Base-by-base conservation (phyloP, 495 filamentous ascomycete genomes). In the Aspergillus homomorphus region DNA sequence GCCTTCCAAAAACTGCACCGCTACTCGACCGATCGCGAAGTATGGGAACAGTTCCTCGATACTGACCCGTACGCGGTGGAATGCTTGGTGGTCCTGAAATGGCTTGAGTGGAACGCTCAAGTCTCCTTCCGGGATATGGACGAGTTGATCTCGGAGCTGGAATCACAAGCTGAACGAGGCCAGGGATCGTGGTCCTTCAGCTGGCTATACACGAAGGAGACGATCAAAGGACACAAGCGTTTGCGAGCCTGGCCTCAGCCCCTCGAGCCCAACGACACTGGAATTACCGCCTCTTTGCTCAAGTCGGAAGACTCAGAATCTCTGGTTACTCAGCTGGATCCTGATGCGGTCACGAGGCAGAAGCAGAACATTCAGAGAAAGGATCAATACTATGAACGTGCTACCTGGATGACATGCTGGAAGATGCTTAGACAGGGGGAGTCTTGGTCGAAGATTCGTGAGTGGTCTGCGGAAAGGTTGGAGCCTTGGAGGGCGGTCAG, bases 291-390 rank as follows among this genome's bases (percentile, higher is more conserved):
- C 54, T 78, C 81, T 30, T 79, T 85, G 54, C 68, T 82, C 43
- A 82, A 76, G 49, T 74, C 80, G 3, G 83, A 85, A 24, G 76
- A 79, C 30, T 84, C 85, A 42, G 81, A 84, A 68, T 67, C 82
- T 5, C 66, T 96, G 4, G 80, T 97, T 45, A 95, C 91, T n/a
- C 89, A 96, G 65, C 78, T 99, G 22, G 94, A 99, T 60, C 95
- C 95, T 5, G 94, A 99, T 80, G 90, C 92, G 6, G 78, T 86
- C 15, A 85, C 84, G 41, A 84, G 94, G 51, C 92, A 98, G 72
- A 79, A 78, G 26, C 83, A 86, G 30, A 80, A 76, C 41, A 72
- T 98, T 24, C 87, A 93, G 65, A 82, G 81, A 45, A 82, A 91
- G 62, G 94, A 99, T 65, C 82, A 89, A 52, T 91, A 84, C 59